Evolutionary conservation across 768 basidiomycete species (phyloP), one percentile per base, ranked within the genome.

Genomic region (Leccinum longicurvipes): DNA sequence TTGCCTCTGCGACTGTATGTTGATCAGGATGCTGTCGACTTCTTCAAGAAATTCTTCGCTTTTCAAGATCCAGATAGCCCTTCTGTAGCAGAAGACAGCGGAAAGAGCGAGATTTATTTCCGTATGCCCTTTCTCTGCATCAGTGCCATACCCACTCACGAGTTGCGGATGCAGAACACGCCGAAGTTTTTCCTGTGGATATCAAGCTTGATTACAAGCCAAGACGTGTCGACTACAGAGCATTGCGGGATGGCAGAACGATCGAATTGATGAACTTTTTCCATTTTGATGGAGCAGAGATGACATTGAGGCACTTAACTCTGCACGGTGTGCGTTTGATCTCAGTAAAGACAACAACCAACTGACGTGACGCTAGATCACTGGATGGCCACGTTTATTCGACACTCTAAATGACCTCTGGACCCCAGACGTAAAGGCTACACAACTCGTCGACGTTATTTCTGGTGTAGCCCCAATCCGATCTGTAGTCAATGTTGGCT

Each of bases 261-360:
- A 96, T 96, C 57, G 97, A 99, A 67, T 73, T 99, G 46, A 98
- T 99, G 96, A 99, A 99, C 69, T 98, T 99, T 72, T 99, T 99
- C 86, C 95, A 98, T 73, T 99, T 98, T 61, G 97, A 98, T 63
- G 95, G 93, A 1, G 91, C 96, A 4, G 97, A 98, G 72, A 98
- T 99, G 93, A 97, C 94, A 0, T 72, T 99, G 51, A 80, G 97
- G 54, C 94, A 97, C 65, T 87, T 98, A 60, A 93, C 91, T 17
- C 70, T 98, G 29, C 84, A 87, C 57, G 97, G 97, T 28, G 95
- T 98, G 69, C 67, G 92, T 79, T 14, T 42, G 19, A 17, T 60
- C 47, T n/a, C 15, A 31, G 36, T 29, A 25, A 54, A 42, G 17
- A 27, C 14, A 24, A 41, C 34, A 59, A 25, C 25, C 29, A 27